These are phyloP conservation scores for Penicillium sp. DNA, from an alignment of 2,329 filamentous ascomycete species.

Conservation along the genomic window DNA sequence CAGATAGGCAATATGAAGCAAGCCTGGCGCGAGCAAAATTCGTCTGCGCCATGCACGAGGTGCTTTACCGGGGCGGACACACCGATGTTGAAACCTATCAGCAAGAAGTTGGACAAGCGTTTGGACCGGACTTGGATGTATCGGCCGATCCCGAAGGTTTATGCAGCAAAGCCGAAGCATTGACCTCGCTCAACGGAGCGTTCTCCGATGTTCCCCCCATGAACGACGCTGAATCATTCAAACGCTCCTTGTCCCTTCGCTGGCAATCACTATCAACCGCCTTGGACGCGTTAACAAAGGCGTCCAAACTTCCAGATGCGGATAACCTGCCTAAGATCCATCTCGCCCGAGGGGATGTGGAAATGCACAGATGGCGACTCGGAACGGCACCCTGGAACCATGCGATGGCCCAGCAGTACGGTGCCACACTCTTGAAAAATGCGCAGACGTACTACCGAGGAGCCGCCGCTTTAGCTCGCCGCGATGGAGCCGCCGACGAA, in stretches of 20 bases:
- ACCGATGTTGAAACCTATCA: constrained; percentile 56
- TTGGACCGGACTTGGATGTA: constrained; percentile 40
- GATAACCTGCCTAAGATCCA: constrained; percentile 55
- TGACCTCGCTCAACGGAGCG: constrained; percentile 54
- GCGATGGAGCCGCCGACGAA: constrained; percentile 44
- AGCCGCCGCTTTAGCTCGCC: constrained; percentile 43
- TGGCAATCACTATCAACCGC: constrained; percentile 57
- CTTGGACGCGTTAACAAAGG: constrained; percentile 50
- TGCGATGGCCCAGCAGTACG: constrained; percentile 45
- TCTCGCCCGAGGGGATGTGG: constrained; percentile 54
- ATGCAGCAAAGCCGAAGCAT: constrained; percentile 57
- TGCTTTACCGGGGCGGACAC: constrained; percentile 53
- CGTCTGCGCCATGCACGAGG: constrained; percentile 55
- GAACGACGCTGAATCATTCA: constrained; percentile 29
- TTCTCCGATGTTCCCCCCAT: constrained; percentile 36
- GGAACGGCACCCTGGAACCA: constrained; percentile 47
- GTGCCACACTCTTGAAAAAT: constrained; percentile 52
- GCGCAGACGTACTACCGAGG: constrained; percentile 59
- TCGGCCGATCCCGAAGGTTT: constrained; percentile 49
- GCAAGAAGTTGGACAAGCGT: constrained; percentile 42
- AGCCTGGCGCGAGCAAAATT: constrained; percentile 58
- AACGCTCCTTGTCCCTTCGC: constrained; percentile 35
- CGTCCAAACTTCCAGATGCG: constrained; percentile 51
- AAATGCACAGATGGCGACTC: constrained; percentile 54
- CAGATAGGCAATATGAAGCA: constrained; percentile 51